Evolutionary conservation across 192 early-diverging fungal species (phyloP).

Genomic region (Thamnidium elegans): DNA sequence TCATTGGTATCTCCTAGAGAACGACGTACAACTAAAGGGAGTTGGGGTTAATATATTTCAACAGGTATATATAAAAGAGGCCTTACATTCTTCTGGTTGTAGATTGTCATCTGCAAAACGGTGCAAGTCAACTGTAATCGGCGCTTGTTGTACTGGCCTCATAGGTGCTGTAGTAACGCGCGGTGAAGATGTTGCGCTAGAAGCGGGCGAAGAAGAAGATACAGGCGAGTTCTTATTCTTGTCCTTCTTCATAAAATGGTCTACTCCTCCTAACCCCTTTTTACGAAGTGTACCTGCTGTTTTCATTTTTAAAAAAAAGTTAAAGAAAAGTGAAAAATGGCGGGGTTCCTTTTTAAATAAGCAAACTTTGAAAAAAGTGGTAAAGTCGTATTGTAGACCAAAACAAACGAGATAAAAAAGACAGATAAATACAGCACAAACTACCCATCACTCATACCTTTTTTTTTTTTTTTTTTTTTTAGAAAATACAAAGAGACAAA

Average conservation of each 20-base stretch:
- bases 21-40: constrained; percentile 47
- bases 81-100: constrained; percentile 31
- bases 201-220: background rate
- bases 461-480: no score
- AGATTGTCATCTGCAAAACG: constrained; percentile 30
- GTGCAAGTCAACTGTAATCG: constrained; percentile 28
- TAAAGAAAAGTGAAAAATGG: background rate
- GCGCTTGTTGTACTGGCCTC: background rate
- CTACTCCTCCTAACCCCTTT: constrained; percentile 11
- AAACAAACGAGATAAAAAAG: no score
- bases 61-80: background rate
- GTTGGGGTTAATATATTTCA: background rate
- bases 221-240: constrained; percentile 9
- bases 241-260: constrained; percentile 17
- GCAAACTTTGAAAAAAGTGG: no score
- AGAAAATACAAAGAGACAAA: no score
- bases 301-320: constrained; percentile 6
- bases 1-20: constrained; percentile 54
- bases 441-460: no score
- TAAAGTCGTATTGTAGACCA: no score
- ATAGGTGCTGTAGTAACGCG: constrained; percentile 1
- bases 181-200: background rate
- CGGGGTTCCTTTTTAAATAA: no score
- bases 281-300: constrained; percentile 12
- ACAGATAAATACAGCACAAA: no score